Conservation (phyloP, 768 basidiomycete species). For the Chalciporus piperatus region DNA sequence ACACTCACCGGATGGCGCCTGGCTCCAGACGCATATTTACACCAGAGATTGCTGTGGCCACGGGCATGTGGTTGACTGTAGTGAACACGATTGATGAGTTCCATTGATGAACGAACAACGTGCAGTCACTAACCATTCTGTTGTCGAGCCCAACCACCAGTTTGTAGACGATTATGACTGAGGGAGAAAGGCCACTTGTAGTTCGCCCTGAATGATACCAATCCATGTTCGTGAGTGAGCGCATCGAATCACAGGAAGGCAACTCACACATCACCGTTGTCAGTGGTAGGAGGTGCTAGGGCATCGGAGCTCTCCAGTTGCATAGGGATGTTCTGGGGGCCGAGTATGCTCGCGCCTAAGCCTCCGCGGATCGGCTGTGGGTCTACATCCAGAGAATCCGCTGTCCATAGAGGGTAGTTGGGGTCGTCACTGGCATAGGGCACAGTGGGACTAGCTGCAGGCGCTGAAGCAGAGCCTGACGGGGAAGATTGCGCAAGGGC, state of each 20-base stretch:
- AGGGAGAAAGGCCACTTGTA: conserved; percentile 64
- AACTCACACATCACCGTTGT: conserved; percentile 48
- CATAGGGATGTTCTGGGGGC: conserved; percentile 55
- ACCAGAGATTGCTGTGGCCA: conserved; percentile 38
- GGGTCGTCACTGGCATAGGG: conserved; percentile 45
- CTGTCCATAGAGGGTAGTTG: conserved; percentile 43
- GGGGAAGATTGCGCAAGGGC: conserved; percentile 17
- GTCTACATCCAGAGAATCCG: conserved; percentile 16
- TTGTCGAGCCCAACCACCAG: conserved; percentile 67
- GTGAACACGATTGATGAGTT: neutral
- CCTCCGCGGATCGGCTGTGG: conserved; percentile 45
- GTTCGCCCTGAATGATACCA: conserved; percentile 33
- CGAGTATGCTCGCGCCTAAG: conserved; percentile 48
- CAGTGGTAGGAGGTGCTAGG: conserved; percentile 62
- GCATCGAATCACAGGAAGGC: neutral
- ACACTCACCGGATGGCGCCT: conserved; percentile 39
- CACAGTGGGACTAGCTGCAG: conserved; percentile 41
- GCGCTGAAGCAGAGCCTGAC: conserved; percentile 25
- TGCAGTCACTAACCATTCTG: conserved; percentile 45
- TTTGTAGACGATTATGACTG: conserved; percentile 56
- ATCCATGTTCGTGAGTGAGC: neutral
- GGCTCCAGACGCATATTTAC: conserved; percentile 42
- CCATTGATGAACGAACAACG: neutral
- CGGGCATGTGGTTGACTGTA: conserved; percentile 38
- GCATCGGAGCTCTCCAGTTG: conserved; percentile 55